A percentile compares a stretch with the other conserved stretches of the same genome.
Conservation (phyloP, 169 alveolate genomes). For the Ichthyophthirius multifiliis region DNA sequence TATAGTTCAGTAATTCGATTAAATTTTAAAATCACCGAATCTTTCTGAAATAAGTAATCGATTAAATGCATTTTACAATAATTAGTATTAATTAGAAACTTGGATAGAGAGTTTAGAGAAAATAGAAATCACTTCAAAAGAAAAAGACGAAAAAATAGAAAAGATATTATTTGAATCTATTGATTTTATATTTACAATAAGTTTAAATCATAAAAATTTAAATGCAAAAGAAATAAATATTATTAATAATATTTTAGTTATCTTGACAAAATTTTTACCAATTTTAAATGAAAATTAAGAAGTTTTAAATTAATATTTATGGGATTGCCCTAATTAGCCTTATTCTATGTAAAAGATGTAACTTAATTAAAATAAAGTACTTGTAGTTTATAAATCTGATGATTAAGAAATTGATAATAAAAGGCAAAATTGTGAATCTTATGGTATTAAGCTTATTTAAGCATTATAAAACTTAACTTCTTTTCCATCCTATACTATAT, state of each 20-base stretch:
- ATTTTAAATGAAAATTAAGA: not conserved
- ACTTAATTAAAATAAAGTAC: not conserved
- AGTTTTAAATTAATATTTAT: not conserved
- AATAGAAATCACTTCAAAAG: not conserved
- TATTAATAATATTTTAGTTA: not conserved
- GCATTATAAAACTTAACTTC: not conserved
- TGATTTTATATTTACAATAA: not conserved
- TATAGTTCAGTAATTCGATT: not conserved
- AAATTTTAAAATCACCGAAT: not conserved
- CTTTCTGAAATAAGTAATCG: not conserved
- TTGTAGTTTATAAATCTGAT: not conserved
- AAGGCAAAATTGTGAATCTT: not conserved
- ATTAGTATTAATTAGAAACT: not conserved
- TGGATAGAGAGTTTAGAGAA: not conserved
- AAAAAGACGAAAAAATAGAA: not conserved
- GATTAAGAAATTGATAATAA: conserved; percentile 6
- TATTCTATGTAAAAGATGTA: not conserved
- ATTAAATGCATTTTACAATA: not conserved
- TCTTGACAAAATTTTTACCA: not conserved
- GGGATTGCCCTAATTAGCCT: not conserved
- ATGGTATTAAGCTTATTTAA: not conserved
- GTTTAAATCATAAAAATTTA: not conserved
- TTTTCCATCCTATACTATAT: not conserved
- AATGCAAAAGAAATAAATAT: not conserved
- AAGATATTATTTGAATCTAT: not conserved